Evolutionary conservation across 1,139 yeast genomes (phyloP), one percentile per base, ranked within the genome.

Genomic region (Chernovozyma aurita): DNA sequence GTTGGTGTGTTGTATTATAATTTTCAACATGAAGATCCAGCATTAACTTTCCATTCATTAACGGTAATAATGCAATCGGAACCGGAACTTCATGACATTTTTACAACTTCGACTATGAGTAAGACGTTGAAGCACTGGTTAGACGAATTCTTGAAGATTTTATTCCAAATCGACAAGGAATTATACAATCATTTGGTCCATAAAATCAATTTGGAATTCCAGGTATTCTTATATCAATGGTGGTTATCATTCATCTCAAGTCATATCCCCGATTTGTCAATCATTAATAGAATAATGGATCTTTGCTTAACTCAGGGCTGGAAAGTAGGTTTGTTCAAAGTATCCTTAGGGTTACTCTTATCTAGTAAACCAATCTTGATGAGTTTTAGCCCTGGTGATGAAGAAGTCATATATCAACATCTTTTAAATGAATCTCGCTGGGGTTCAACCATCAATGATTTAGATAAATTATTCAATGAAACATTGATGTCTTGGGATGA

Each of bases 61-160:
- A 74, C 77, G 26, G 70, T 73, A 33, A 64, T 80, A 29, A 78
- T 80, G 83, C 85, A 80, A 45, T 65, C 77, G 28, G 82, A 80
- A 48, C 67, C 55, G 4, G 68, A 76, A 43, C 55, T 80, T 35
- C 74, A 82, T 42, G 70, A 76, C 37, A 78, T 80, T 51, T 80
- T 78, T 48, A 63, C 70, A 6, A 56, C 72, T 32, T 61, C 76
- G 13, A 64, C 76, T 22, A 78, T 79, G 70, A 73, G 78, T 56
- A 58, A 70, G 4, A 81, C 84, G 4, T 63, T 80, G 34, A 66
- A 68, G 35, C 55, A 66, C 34, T 76, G 85, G 71, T 64, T 71
- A 44, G 58, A 53, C 41, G 81, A 81, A 49, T 80, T 80, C 50
- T 64, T 67, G 36, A 43, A 47, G 22, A 62, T 78, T 22, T 63